Evolutionary conservation across 768 basidiomycete genomes (phyloP).

Genomic region (Leccinum longicurvipes): DNA sequence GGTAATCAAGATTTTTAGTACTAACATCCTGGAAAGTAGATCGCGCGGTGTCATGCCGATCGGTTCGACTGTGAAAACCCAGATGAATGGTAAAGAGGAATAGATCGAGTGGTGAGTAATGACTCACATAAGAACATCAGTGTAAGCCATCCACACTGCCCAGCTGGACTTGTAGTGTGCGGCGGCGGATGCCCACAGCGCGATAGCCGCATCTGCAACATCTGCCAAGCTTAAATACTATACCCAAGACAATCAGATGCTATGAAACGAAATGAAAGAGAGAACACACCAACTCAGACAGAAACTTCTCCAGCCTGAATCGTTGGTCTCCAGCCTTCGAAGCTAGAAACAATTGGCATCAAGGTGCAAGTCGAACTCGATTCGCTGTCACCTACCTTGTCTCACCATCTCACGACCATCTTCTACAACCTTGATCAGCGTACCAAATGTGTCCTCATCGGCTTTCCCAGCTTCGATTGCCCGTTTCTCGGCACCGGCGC

Average conservation of each 20-base stretch:
- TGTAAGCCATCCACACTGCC: constrained; percentile 71
- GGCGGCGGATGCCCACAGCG: constrained; percentile 62
- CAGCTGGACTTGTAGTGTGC: constrained; percentile 71
- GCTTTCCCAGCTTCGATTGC: constrained; percentile 44
- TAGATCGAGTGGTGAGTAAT: neutral
- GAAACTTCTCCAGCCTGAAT: constrained; percentile 79
- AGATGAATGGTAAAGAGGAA: neutral
- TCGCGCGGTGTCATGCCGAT: constrained; percentile 58
- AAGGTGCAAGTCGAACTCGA: neutral
- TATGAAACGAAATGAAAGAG: neutral
- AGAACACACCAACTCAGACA: constrained; percentile 66
- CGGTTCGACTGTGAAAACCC: constrained; percentile 41
- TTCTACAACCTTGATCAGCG: constrained; percentile 55
- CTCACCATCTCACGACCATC: constrained; percentile 61
- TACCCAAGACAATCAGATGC: neutral
- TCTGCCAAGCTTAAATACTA: constrained; percentile 47
- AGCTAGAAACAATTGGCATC: constrained; percentile 35
- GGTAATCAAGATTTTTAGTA: constrained; percentile 84
- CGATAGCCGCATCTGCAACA: constrained; percentile 52
- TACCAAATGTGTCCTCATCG: constrained; percentile 51
- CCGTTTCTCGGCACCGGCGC: constrained; percentile 62
- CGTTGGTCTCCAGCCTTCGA: constrained; percentile 70
- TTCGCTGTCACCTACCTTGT: constrained; percentile 39
- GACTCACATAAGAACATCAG: constrained; percentile 69
- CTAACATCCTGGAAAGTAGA: constrained; percentile 63